Conservation (phyloP, 495 filamentous ascomycete genomes). For the Tuber magnatum region DNA sequence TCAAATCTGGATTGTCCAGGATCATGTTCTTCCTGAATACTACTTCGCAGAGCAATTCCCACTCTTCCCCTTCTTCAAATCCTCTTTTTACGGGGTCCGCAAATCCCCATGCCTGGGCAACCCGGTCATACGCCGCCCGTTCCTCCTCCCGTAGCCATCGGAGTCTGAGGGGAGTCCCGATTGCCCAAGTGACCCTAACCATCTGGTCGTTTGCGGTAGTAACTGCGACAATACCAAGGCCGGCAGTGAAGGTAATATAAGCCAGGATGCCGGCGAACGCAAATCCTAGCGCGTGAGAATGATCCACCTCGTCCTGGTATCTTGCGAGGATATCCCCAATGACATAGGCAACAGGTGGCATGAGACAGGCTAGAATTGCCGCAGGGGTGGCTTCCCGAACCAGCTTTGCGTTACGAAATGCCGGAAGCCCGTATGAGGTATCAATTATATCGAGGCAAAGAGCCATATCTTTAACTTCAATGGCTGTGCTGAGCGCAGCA, state of each 20-base stretch:
- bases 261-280: constrained; percentile 72
- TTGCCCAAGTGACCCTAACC: constrained; percentile 80
- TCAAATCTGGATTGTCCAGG: constrained; percentile 73
- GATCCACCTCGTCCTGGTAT: constrained; percentile 65
- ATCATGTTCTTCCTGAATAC: constrained; percentile 75
- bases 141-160: constrained; percentile 93
- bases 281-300: constrained; percentile 61
- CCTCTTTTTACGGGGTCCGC: constrained; percentile 68
- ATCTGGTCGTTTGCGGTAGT: constrained; percentile 89
- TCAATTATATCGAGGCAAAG: constrained; percentile 75
- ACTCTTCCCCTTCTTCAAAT: constrained; percentile 84
- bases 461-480: constrained; percentile 64
- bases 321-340: constrained; percentile 55
- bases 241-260: constrained; percentile 70
- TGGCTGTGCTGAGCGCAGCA: constrained; percentile 65
- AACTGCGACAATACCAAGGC: constrained; percentile 72
- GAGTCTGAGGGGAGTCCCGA: constrained; percentile 67
- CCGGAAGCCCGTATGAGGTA: constrained; percentile 62
- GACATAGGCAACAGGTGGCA: constrained; percentile 64
- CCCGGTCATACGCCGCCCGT: constrained; percentile 74
- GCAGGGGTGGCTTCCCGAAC: constrained; percentile 42
- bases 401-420: constrained; percentile 63
- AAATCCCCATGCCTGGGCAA: constrained; percentile 86
- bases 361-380: constrained; percentile 43
- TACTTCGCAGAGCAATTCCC: constrained; percentile 75